Percentiles rank a stretch among this genome's conserved stretches.
phyloP scores from a whole-genome alignment of 2,329 filamentous ascomycete species.

The Thelonectria discophora region DNA sequence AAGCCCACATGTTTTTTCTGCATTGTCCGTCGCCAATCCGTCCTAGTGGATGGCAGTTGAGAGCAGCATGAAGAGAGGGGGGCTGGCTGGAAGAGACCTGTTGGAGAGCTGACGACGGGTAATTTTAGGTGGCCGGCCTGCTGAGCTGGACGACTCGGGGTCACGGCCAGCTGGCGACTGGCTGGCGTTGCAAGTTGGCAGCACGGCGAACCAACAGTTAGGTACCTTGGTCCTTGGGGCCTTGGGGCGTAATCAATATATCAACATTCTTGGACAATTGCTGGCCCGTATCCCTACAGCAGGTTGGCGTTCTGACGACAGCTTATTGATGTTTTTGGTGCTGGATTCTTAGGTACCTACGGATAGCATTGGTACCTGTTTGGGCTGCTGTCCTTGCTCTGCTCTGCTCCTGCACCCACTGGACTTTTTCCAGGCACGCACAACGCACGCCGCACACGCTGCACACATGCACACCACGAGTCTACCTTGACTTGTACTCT shows the following conservation, averaged over 20 bases:
- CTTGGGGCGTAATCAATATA: background rate
- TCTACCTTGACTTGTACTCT: background rate
- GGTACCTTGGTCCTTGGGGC: too few relatives aligned
- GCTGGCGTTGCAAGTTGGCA: background rate
- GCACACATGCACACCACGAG: background rate
- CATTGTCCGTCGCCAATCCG: slow-evolving; percentile 15
- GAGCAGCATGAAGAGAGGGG: too few relatives aligned
- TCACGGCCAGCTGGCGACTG: slow-evolving; percentile 7
- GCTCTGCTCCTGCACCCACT: slow-evolving; percentile 3
- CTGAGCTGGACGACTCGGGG: background rate
- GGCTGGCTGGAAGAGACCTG: background rate
- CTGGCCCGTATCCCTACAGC: background rate
- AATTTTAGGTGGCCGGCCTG: background rate
- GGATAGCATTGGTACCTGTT: too few relatives aligned
- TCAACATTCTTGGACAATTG: too few relatives aligned
- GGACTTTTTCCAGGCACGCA: slow-evolving; percentile 5
- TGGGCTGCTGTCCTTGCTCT: slow-evolving; percentile 1
- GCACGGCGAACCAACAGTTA: background rate
- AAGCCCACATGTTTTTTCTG: slow-evolving; percentile 5
- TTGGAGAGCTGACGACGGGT: background rate
- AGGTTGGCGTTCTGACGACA: background rate
- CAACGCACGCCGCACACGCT: slow-evolving; percentile 1
- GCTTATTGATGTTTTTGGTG: background rate
- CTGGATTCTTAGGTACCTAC: too few relatives aligned
- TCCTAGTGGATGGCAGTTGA: slow-evolving; percentile 16